These are phyloP conservation scores for Sonneratia alba DNA, from an alignment of 345 rosid species.

Conservation along the genomic window DNA sequence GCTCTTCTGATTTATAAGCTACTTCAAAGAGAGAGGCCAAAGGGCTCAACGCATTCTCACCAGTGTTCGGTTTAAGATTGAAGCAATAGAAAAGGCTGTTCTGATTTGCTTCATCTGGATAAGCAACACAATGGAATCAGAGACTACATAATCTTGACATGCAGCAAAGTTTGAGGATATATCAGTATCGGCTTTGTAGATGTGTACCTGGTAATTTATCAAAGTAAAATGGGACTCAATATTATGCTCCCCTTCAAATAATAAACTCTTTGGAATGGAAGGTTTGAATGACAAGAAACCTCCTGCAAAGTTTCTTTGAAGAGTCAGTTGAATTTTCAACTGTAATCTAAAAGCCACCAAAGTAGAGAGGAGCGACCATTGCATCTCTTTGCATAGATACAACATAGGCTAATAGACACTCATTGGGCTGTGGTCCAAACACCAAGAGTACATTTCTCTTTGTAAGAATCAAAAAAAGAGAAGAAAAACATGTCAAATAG, in stretches of 20 bases:
- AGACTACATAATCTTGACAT: neutral
- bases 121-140: slow-evolving; percentile 14
- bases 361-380: neutral
- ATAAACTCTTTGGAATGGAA: slow-evolving; percentile 67
- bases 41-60: slow-evolving; percentile 34
- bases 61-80: slow-evolving; percentile 76
- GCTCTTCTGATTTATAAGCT: neutral
- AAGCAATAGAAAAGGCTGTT: slow-evolving; percentile 81
- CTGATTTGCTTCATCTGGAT: slow-evolving; percentile 85
- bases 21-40: neutral
- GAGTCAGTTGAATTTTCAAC: neutral
- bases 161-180: slow-evolving; percentile 7
- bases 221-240: slow-evolving; percentile 69
- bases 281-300: slow-evolving; percentile 88
- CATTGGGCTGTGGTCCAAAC: neutral
- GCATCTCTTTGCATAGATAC: neutral
- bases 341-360: neutral
- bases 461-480: neutral
- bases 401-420: neutral
- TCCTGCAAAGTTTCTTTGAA: slow-evolving; percentile 36
- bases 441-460: neutral
- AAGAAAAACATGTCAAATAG: neutral
- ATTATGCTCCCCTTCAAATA: slow-evolving; percentile 81
- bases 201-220: slow-evolving; percentile 72
- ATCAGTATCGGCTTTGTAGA: slow-evolving; percentile 14